phyloP scores from a whole-genome alignment of 1,139 yeast species.

The Lodderomyces jiufengensis region DNA sequence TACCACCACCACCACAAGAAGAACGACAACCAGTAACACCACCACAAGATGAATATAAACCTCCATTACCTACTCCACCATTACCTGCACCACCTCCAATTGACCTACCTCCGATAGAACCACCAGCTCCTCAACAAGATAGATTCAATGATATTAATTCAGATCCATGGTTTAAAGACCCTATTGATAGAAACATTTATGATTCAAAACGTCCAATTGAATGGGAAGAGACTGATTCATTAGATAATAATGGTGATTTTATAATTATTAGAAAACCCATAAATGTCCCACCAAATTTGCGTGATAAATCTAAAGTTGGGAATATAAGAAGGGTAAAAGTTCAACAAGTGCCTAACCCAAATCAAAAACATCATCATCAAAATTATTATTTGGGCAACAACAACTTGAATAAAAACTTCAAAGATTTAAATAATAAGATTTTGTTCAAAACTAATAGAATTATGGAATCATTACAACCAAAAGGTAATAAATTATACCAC shows the following conservation, averaged over 20 bases:
- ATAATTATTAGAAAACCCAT: constrained; percentile 22
- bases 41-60: background rate
- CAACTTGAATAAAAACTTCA: no score
- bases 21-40: background rate
- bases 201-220: constrained; percentile 15
- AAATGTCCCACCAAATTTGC: constrained; percentile 18
- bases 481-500: no score
- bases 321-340: constrained; percentile 14
- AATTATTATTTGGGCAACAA: no score
- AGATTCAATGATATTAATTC: background rate
- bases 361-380: background rate
- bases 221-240: constrained; percentile 25
- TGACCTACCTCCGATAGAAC: no score
- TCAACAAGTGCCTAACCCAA: background rate
- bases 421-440: no score
- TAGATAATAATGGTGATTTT: constrained; percentile 20
- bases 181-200: constrained; percentile 9
- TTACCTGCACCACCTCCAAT: background rate
- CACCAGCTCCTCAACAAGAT: background rate
- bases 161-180: no score
- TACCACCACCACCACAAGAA: background rate
- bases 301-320: constrained; percentile 14
- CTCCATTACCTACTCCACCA: constrained; percentile 2
- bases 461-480: background rate
- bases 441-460: no score